Conservation (phyloP, 169 alveolate genomes). For the Eimeria mitis region DNA sequence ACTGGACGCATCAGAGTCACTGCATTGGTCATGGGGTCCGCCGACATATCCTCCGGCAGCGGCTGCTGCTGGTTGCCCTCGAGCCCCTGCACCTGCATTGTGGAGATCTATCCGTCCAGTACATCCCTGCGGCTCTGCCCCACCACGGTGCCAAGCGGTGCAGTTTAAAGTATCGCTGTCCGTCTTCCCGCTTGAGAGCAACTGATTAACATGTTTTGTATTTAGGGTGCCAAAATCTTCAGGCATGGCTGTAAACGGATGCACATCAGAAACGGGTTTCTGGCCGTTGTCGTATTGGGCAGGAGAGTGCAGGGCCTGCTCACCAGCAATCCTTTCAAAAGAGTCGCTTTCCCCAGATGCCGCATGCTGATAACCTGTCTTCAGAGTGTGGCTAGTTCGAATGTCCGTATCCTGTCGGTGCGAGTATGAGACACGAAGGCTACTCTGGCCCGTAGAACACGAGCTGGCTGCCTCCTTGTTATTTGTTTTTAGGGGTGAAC, state of each 20-base stretch:
- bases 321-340: neutral
- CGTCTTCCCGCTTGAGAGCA: neutral
- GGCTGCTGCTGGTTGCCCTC: neutral
- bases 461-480: neutral
- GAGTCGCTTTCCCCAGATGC: neutral
- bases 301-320: neutral
- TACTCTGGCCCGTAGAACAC: conserved; percentile 1
- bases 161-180: neutral
- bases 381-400: neutral
- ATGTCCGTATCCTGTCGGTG: neutral
- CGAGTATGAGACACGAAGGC: neutral
- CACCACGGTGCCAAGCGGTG: conserved; percentile 19
- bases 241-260: neutral
- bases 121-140: neutral
- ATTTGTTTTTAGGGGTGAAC: neutral
- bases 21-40: neutral
- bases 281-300: conserved; percentile 1
- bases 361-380: neutral
- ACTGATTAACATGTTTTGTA: neutral
- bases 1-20: conserved; percentile 55
- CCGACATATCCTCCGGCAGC: conserved; percentile 6
- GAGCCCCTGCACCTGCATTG: conserved; percentile 1
- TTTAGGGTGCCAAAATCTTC: neutral
- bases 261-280: conserved; percentile 6
- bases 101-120: conserved; percentile 2